Base-by-base conservation (phyloP, 2,329 filamentous ascomycete species). In the Apiospora kogelbergensis region DNA sequence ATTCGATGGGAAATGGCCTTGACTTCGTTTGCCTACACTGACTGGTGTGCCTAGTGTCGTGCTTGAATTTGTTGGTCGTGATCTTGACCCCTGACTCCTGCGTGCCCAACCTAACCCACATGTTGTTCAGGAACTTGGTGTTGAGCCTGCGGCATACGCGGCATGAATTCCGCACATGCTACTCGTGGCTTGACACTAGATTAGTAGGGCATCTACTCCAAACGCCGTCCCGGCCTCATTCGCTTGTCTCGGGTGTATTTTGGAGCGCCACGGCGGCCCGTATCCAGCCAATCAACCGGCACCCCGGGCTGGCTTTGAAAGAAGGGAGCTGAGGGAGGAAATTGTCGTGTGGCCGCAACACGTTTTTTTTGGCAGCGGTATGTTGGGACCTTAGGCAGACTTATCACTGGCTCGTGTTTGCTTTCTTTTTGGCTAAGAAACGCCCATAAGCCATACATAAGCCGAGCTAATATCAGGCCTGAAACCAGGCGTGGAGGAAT, bases 201-300 rank as follows among this genome's bases (percentile, higher is more conserved):
- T 11, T n/a, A 3, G 15, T n/a, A 26, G 10, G 45, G 10, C 7
- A 15, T 37, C 17, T 37, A 20, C 30, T 11, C 53, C 53, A 20
- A 60, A n/a, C 9, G 24, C 30, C 24, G 24, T 30, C 15, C 48
- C 24, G 48, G 15, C 13, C 48, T 15, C 26, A 53, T 53, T 53
- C 26, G 30, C 53, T 60, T 37, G 53, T 37, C 30, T 60, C 53
- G 53, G 53, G 53, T n/a, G 30, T 60, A n/a, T 20, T 60, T 6
- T 60, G 53, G 53, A 37, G 30, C 53, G 53, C 53, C 53, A 60
- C 53, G 53, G 53, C 53, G 30, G 53, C 30, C 53, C 48, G 48
- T 33, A 26, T 33, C 4, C 48, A 17, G 33, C 48, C 48, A 33
- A 57, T 57, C 48, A 57, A 9, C 26, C 48, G 26, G 48, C 48